A percentile compares a stretch with the other conserved stretches of the same genome.
Conservation (phyloP, 345 rosid species). For the Iberis pinnata region DNA sequence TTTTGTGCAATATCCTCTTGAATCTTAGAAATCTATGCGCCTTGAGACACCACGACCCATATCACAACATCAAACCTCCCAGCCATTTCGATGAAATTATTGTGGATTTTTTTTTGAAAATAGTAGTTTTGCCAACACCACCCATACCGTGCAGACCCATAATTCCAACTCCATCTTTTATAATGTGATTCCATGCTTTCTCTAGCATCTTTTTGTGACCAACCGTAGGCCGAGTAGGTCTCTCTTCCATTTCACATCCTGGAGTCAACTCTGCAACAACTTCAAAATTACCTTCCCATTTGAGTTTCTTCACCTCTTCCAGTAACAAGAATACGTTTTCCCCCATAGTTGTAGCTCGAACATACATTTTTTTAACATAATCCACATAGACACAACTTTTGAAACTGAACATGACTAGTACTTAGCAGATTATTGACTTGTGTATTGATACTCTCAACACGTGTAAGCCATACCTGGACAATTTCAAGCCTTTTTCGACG, state of each 20-base stretch:
- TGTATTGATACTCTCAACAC: background rate
- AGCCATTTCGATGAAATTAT: too few species aligned
- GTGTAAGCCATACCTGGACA: slow-evolving; percentile 17
- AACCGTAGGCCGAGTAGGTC: slow-evolving; percentile 1
- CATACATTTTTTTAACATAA: background rate
- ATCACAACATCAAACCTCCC: too few species aligned
- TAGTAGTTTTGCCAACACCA: too few species aligned
- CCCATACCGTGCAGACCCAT: too few species aligned
- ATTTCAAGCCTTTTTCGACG: background rate
- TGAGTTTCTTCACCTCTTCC: background rate
- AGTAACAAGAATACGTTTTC: slow-evolving; percentile 1
- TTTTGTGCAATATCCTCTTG: too few species aligned
- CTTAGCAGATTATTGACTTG: background rate
- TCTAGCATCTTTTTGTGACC: slow-evolving; percentile 18
- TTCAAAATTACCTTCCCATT: slow-evolving; percentile 8
- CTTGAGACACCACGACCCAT: too few species aligned
- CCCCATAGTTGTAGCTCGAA: too few species aligned
- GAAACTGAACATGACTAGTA: background rate
- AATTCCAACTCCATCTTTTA: too few species aligned
- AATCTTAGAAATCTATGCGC: too few species aligned
- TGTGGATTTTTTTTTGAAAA: too few species aligned
- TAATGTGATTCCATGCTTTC: too few species aligned
- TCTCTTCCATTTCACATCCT: background rate
- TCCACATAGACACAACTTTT: slow-evolving; percentile 7
- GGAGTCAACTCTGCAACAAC: background rate